Percentiles rank a stretch among this genome's conserved stretches.
Evolutionary conservation across 2,329 filamentous ascomycete genomes (phyloP).

Genomic region (Geosmithia morbida): DNA sequence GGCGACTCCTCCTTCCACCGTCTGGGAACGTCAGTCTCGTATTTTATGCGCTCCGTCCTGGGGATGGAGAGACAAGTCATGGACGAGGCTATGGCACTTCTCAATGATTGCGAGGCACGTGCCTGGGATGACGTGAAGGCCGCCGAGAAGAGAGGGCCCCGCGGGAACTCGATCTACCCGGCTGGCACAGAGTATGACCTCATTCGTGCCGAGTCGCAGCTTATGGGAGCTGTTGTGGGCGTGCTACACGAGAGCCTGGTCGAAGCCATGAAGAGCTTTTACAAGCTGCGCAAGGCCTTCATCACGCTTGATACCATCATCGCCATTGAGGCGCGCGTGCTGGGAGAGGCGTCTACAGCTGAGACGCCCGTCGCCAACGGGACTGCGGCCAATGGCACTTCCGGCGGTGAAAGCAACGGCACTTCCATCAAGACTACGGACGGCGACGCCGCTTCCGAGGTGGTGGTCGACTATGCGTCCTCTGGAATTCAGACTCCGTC

Average conservation of each 20-base stretch:
- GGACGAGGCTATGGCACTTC: conserved; percentile 59
- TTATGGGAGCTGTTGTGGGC: conserved; percentile 79
- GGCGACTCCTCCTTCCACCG: conserved; percentile 78
- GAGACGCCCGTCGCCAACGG: conserved; percentile 1
- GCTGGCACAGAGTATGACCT: conserved; percentile 78
- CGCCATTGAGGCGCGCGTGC: conserved; percentile 49
- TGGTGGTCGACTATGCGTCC: conserved; percentile 40
- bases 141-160: conserved; percentile 47
- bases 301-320: conserved; percentile 68
- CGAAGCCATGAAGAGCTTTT: conserved; percentile 82
- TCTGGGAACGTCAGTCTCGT: conserved; percentile 66
- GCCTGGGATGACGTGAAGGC: conserved; percentile 65
- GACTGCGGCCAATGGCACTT: background rate
- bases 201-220: conserved; percentile 69
- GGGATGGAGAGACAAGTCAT: conserved; percentile 90
- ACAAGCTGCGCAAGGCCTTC: conserved; percentile 82
- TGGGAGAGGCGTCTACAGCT: conserved; percentile 20
- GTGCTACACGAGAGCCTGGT: conserved; percentile 88
- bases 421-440: conserved; percentile 8
- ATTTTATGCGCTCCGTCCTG: conserved; percentile 73
- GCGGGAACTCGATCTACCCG: conserved; percentile 44
- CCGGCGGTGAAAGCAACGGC: conserved; percentile 5
- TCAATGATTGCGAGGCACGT: conserved; percentile 62
- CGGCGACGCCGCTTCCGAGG: conserved; percentile 7
- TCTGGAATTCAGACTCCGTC: conserved; percentile 21